A percentile compares a stretch with the other conserved stretches of the same genome.
These are phyloP conservation scores for Vigna mungo DNA, from an alignment of 306 rosid species.

Conservation along the genomic window DNA sequence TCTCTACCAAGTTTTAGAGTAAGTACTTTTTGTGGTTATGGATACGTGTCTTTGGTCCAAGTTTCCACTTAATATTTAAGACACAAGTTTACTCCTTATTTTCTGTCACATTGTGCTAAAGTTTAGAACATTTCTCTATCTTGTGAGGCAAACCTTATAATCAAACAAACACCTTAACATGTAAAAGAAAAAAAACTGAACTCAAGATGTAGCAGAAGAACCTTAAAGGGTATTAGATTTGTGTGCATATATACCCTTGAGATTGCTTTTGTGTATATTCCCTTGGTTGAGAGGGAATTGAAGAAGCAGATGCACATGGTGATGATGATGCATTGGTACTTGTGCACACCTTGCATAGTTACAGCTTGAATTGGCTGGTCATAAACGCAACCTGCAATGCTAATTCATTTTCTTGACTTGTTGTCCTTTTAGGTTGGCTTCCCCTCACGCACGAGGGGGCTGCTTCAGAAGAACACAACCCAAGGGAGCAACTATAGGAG, in stretches of 20 bases:
- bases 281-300: slow-evolving; percentile 36
- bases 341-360: slow-evolving; percentile 50
- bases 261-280: slow-evolving; percentile 30
- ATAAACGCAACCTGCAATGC: slow-evolving; percentile 33
- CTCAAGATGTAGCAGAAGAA: neutral
- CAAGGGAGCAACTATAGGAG: slow-evolving; percentile 69
- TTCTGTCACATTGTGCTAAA: neutral
- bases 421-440: slow-evolving; percentile 51
- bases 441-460: slow-evolving; percentile 52
- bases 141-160: too few relatives aligned
- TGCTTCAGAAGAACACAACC: slow-evolving; percentile 56
- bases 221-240: neutral
- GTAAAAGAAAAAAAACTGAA: neutral
- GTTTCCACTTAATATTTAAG: neutral
- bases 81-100: neutral
- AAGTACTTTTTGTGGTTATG: neutral
- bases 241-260: slow-evolving; percentile 26
- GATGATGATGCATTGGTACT: slow-evolving; percentile 51
- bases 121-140: neutral
- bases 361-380: slow-evolving; percentile 50
- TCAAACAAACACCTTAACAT: neutral
- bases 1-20: neutral
- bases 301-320: slow-evolving; percentile 50
- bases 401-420: slow-evolving; percentile 33
- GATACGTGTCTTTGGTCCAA: slow-evolving; percentile 5